phyloP scores from a whole-genome alignment of 2,329 filamentous ascomycete genomes.

The Tricladium varicosporioides region DNA sequence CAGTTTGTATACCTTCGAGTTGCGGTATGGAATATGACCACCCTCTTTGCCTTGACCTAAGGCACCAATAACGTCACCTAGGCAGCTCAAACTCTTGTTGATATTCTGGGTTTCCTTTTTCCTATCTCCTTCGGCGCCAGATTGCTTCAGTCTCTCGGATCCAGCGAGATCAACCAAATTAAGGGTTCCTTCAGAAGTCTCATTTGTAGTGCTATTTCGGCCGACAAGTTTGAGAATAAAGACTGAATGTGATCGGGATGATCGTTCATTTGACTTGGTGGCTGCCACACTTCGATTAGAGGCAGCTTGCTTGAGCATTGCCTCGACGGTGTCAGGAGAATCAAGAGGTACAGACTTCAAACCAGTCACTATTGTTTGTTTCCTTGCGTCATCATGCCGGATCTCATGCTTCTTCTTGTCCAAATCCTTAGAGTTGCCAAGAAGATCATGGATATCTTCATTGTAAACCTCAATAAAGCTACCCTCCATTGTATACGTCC shows the following conservation, averaged over 20 bases:
- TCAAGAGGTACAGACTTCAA: constrained; percentile 75
- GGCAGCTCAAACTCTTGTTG: constrained; percentile 88
- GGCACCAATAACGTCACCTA: constrained; percentile 92
- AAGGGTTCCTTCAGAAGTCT: constrained; percentile 86
- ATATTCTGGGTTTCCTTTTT: constrained; percentile 96
- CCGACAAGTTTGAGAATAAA: constrained; percentile 82
- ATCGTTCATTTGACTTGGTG: constrained; percentile 96
- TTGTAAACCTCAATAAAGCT: constrained; percentile 98
- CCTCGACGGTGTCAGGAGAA: constrained; percentile 75
- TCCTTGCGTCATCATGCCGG: constrained; percentile 77
- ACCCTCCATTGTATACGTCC: constrained; percentile 91
- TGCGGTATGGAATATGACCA: constrained; percentile 86
- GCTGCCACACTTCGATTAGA: constrained; percentile 89
- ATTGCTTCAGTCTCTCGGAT: constrained; percentile 85
- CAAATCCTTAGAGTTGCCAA: constrained; percentile 68
- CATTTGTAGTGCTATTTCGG: constrained; percentile 69
- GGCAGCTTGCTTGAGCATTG: constrained; percentile 75
- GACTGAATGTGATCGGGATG: constrained; percentile 90
- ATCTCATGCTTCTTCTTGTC: constrained; percentile 86
- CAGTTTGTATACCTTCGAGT: constrained; percentile 69
- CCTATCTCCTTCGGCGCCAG: constrained; percentile 79
- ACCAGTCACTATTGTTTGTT: constrained; percentile 79
- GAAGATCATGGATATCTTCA: constrained; percentile 88
- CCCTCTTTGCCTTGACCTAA: constrained; percentile 78
- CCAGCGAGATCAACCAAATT: constrained; percentile 96